Conservation (phyloP, 371 early-diverging fungal species). For the Mortierella sp. region DNA sequence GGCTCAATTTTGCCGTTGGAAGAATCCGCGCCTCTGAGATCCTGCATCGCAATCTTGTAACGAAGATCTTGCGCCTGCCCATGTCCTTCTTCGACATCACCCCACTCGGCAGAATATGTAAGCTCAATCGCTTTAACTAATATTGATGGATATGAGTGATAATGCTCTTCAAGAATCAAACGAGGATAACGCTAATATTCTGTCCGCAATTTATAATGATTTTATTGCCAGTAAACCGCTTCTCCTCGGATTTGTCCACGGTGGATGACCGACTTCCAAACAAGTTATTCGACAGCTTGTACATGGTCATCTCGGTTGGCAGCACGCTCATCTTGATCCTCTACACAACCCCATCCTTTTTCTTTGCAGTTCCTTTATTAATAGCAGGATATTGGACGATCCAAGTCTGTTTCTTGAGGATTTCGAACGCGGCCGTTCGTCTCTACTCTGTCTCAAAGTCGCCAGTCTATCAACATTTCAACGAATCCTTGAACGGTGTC, state of each 20-base stretch:
- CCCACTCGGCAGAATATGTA: slow-evolving; percentile 77
- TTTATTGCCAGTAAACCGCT: slow-evolving; percentile 70
- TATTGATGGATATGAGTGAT: no score
- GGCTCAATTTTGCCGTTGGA: slow-evolving; percentile 56
- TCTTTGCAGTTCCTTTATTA: slow-evolving; percentile 67
- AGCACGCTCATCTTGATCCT: slow-evolving; percentile 71
- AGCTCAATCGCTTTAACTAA: no score
- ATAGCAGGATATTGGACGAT: slow-evolving; percentile 53
- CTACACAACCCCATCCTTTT: slow-evolving; percentile 70
- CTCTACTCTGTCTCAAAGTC: slow-evolving; percentile 84
- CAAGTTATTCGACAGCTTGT: slow-evolving; percentile 70
- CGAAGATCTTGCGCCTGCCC: slow-evolving; percentile 64
- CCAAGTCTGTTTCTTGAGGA: slow-evolving; percentile 67
- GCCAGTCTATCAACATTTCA: slow-evolving; percentile 88
- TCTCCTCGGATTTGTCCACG: slow-evolving; percentile 87
- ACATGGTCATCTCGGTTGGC: slow-evolving; percentile 58
- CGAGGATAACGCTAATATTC: no score
- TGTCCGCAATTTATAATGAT: not conserved
- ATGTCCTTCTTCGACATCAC: slow-evolving; percentile 86
- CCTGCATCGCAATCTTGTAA: slow-evolving; percentile 58
- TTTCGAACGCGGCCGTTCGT: slow-evolving; percentile 74
- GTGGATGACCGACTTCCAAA: slow-evolving; percentile 84
- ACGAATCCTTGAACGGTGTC: slow-evolving; percentile 80
- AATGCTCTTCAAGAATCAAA: no score
- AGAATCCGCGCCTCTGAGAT: slow-evolving; percentile 57